Evolutionary conservation across 192 early-diverging fungal genomes (phyloP).

Genomic region (Dimargaris cristalligena): DNA sequence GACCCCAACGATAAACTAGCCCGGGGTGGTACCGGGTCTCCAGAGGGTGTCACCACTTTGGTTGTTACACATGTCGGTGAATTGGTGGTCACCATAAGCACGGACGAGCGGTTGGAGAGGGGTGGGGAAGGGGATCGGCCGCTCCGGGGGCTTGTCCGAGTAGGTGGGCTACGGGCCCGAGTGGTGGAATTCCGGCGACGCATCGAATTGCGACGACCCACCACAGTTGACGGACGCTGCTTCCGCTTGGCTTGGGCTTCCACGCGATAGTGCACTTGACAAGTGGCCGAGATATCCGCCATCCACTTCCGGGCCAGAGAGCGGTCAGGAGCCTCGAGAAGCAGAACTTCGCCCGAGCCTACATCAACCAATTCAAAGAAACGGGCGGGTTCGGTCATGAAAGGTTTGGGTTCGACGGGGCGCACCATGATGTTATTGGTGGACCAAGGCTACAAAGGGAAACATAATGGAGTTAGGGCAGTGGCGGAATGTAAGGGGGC

Average conservation of each 20-base stretch:
- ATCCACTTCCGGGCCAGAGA: conserved; percentile 10
- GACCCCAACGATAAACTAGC: background rate
- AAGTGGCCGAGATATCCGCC: conserved; percentile 8
- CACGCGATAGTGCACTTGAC: conserved; percentile 7
- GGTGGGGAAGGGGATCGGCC: background rate
- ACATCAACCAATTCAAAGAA: conserved; percentile 6
- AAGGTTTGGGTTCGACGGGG: conserved; percentile 9
- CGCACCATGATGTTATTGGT: conserved; percentile 9
- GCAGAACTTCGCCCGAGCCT: background rate
- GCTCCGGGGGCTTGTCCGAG: no score
- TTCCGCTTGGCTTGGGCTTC: conserved; percentile 10
- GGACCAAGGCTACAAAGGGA: conserved; percentile 1
- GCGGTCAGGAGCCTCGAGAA: conserved; percentile 1
- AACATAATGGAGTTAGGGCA: no score
- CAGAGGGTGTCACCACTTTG: conserved; percentile 3
- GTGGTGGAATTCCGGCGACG: no score
- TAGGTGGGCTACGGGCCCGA: no score
- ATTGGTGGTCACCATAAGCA: conserved; percentile 5
- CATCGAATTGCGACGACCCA: background rate
- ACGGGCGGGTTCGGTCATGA: background rate
- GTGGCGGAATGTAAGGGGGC: no score
- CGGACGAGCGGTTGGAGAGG: background rate
- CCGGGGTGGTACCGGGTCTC: background rate
- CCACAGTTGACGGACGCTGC: background rate
- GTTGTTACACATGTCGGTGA: conserved; percentile 6